Conservation (phyloP, 257 asterid species). For the Nicotiana knightiana region DNA sequence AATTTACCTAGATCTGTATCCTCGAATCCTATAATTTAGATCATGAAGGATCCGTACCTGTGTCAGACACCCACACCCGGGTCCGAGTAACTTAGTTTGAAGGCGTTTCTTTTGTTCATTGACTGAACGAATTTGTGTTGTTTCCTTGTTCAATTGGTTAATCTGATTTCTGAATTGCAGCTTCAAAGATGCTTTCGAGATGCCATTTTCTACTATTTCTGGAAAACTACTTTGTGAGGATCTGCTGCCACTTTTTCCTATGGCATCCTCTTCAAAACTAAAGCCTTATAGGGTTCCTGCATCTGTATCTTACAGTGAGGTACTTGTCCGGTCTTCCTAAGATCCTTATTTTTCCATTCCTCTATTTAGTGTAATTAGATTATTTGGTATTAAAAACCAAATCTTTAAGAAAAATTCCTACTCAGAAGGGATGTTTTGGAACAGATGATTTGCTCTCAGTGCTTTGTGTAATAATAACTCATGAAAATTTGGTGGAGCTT, state of each 20-base stretch:
- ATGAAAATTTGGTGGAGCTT: neutral
- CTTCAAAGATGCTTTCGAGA: conserved; percentile 82
- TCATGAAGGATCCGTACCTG: neutral
- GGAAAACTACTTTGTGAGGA: conserved; percentile 63
- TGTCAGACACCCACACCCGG: neutral
- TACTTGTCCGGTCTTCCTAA: conserved; percentile 16
- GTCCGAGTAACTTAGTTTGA: neutral
- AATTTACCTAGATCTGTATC: no score
- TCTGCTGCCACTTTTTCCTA: conserved; percentile 81
- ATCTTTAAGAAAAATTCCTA: neutral
- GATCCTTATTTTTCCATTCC: neutral
- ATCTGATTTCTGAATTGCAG: conserved; percentile 37
- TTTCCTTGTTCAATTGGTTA: conserved; percentile 17
- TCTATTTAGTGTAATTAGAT: neutral
- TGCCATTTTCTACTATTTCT: conserved; percentile 84
- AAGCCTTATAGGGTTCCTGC: conserved; percentile 37
- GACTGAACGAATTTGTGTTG: neutral
- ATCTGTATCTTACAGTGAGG: conserved; percentile 79
- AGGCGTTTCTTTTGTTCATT: neutral
- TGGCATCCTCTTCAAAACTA: conserved; percentile 31
- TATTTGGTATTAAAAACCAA: neutral
- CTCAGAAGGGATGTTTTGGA: neutral
- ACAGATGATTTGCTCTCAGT: neutral
- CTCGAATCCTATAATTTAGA: neutral
- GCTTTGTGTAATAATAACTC: neutral